Base-by-base conservation (phyloP, 441 rosid genomes). In the Pelargonium cotyledonis region DNA sequence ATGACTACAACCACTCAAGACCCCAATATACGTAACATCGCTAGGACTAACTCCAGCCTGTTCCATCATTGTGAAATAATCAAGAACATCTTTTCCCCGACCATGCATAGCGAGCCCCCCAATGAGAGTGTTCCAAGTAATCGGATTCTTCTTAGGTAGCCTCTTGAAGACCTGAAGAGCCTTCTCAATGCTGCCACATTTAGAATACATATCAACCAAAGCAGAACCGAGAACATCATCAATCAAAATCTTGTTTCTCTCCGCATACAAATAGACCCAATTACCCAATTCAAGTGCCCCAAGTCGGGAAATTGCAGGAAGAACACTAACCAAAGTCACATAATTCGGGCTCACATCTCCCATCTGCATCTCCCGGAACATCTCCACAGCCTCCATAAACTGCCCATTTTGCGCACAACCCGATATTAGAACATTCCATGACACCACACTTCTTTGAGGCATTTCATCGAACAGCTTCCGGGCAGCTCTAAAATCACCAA, bases 201-300 rank as follows among this genome's bases (percentile, higher is more conserved):
- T 84, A 2, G 86, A 77, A 64, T 84, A 84, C 86, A 82, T 84
- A 69, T 84, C 86, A 46, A 84, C 80, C 64, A 84, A 71, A 57
- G 88, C 83, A 66, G 88, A 84, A 67, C 87, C 89, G 44, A 88
- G 84, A 40, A 85, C 83, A 68, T 80, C 87, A 68, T 84, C 84
- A 16, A 84, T 73, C 79, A 69, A 73, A 51, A 85, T 77, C 8
- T 58, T 67, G 35, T 77, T 82, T 58, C 60, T 81, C 66, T 76
- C 83, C 5, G 83, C 85, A 75, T 77, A 85, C 18, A 79, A 71
- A 79, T 83, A 83, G 68, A 81, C 72, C 85, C 87, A 85, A 64
- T 86, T 73, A 11, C 83, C 86, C 51, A 73, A 21, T 38, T 85
- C 89, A 11, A 84, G 75, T 0, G 79, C 81, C 46, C 89, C 88